These are phyloP conservation scores for Guyanaporus albipodus DNA, from an alignment of 768 basidiomycete genomes.

Conservation along the genomic window DNA sequence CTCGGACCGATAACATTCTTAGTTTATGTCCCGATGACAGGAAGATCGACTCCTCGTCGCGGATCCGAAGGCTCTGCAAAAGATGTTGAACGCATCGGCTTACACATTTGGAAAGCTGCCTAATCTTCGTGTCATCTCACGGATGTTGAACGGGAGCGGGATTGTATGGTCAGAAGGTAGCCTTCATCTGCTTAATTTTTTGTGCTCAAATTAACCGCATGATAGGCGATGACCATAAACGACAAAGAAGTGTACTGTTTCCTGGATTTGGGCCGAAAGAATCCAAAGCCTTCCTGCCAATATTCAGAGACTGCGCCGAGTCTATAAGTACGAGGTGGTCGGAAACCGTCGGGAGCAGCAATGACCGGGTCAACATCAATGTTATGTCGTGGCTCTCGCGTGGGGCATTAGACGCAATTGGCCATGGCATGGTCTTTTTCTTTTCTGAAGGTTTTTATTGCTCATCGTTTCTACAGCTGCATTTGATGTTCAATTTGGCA, in stretches of 20 bases:
- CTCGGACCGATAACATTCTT: neutral
- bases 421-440: constrained; percentile 34
- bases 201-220: constrained; percentile 10
- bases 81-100: constrained; percentile 37
- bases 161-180: constrained; percentile 40
- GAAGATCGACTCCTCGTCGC: constrained; percentile 43
- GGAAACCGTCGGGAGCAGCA: constrained; percentile 11
- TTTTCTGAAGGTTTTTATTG: neutral
- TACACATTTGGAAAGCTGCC: constrained; percentile 39
- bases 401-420: constrained; percentile 46
- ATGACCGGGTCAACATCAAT: constrained; percentile 12
- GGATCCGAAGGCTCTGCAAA: constrained; percentile 42
- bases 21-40: constrained; percentile 20
- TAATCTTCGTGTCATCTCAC: constrained; percentile 13
- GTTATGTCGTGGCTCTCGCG: constrained; percentile 32
- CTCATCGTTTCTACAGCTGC: constrained; percentile 28
- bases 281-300: constrained; percentile 45
- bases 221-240: constrained; percentile 41
- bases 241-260: constrained; percentile 50
- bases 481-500: constrained; percentile 36
- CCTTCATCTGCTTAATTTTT: neutral
- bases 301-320: constrained; percentile 40
- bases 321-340: constrained; percentile 15
- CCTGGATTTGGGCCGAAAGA: constrained; percentile 52
- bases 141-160: constrained; percentile 28